A percentile compares a stretch with the other conserved stretches of the same genome.
Evolutionary conservation across 2,329 filamentous ascomycete genomes (phyloP).

Genomic region (Trichophyton schoenleinii): DNA sequence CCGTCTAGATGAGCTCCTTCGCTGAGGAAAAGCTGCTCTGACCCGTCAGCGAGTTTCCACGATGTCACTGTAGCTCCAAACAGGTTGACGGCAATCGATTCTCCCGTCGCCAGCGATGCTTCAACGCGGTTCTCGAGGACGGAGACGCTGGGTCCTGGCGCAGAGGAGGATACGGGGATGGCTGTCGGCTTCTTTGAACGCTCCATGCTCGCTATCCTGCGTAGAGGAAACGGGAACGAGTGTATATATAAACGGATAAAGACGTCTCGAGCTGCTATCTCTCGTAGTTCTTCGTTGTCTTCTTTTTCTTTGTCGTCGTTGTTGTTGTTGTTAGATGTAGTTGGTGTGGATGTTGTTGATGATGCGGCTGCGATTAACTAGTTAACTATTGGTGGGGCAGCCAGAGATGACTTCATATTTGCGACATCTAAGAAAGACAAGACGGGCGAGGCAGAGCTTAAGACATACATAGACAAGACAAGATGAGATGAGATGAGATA

Average conservation of each 20-base stretch:
- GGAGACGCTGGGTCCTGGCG: conserved; percentile 65
- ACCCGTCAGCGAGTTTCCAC: conserved; percentile 71
- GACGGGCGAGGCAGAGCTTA: neutral
- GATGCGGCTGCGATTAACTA: too few species aligned
- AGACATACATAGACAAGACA: neutral
- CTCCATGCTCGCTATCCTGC: conserved; percentile 51
- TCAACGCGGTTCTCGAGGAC: conserved; percentile 61
- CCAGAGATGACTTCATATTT: neutral
- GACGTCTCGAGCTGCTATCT: neutral
- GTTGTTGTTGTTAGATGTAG: neutral
- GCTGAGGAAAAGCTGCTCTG: conserved; percentile 79
- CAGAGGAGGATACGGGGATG: conserved; percentile 59
- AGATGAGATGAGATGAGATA: neutral
- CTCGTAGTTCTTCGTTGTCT: neutral
- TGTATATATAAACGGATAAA: neutral
- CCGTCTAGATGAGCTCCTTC: conserved; percentile 71
- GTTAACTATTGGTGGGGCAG: neutral
- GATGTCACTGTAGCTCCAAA: conserved; percentile 84
- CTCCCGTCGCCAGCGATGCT: conserved; percentile 73
- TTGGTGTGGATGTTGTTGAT: too few species aligned
- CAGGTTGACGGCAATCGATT: conserved; percentile 75
- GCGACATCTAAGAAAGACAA: neutral
- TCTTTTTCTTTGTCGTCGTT: neutral
- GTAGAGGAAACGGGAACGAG: neutral
- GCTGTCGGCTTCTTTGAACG: conserved; percentile 72